A percentile compares a stretch with the other conserved stretches of the same genome.
phyloP scores from a whole-genome alignment of 164 flowering plant genomes.

The Vitis cinerea region DNA sequence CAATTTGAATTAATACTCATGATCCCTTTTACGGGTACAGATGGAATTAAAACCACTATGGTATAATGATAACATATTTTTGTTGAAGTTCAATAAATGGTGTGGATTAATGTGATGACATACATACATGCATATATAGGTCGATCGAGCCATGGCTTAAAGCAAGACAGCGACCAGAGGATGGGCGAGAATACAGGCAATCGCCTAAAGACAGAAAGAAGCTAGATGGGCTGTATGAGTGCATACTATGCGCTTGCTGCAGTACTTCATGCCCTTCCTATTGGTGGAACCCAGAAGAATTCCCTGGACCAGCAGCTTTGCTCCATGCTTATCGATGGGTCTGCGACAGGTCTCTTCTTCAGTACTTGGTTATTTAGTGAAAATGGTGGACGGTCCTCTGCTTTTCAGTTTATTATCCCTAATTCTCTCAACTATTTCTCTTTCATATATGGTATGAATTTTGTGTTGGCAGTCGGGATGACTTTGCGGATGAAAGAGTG shows the following conservation, averaged over 20 bases:
- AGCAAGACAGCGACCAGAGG: conserved; percentile 42
- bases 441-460: neutral
- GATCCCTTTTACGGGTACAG: no score
- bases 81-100: neutral
- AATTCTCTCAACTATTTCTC: neutral
- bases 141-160: conserved; percentile 82
- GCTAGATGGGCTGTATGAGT: conserved; percentile 79
- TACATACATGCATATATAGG: conserved; percentile 23
- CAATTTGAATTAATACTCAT: no score
- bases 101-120: no score
- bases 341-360: conserved; percentile 39
- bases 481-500: conserved; percentile 51
- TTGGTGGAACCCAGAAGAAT: conserved; percentile 89
- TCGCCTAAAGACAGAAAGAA: conserved; percentile 61
- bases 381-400: neutral
- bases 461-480: conserved; percentile 54
- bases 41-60: no score
- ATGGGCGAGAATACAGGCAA: conserved; percentile 60
- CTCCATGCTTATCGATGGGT: conserved; percentile 74
- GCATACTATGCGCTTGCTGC: conserved; percentile 80
- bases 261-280: conserved; percentile 72
- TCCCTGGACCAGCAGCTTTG: conserved; percentile 68
- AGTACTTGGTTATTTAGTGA: no score
- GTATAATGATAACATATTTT: neutral
- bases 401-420: no score